Base-by-base conservation (phyloP, 345 rosid species). In the Citropsis articulata region DNA sequence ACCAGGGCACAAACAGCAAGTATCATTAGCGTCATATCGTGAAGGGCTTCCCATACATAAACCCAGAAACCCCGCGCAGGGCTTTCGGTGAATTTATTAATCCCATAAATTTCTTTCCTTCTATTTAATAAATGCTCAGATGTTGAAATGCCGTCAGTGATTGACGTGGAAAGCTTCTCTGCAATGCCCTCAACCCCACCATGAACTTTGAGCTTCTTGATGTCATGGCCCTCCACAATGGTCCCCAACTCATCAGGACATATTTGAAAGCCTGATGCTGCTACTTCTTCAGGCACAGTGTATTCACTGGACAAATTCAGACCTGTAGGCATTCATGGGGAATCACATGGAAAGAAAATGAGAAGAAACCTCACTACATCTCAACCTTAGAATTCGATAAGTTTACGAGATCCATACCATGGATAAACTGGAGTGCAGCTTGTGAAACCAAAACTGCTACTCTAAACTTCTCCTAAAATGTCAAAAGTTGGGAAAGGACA, bases 391-490 rank as follows among this genome's bases (percentile, higher is more conserved):
- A 70, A 19, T 53, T 45, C 55, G 61, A 30, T 33, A 71, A 71
- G 38, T 71, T 48, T 45, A 65, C 56, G 36, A 35, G 76, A 75
- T 78, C n/a, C 89, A 86, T 83, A 93, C 98, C 86, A 65, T 88
- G 86, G 59, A 93, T 88, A 71, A 93, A 95, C 65, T 91, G 96
- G 82, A 95, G 90, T 31, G 99, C 99, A 83, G 97, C 98, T 85
- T 91, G 97, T 30, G 99, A 93, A 78, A 95, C 99, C 84, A 95
- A 81, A 40, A 95, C 90, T 6, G 99, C 97, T 76, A 95, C 90
- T 78, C 94, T 89, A 67, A 95, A 88, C 75, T 89, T 93, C 78
- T 91, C 94, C 98, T 93, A 86, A 79, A 71, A 72, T 63, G 75
- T 40, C 36, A 38, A 77, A 53, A 56, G 66, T 60, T 40, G 69